phyloP scores from a whole-genome alignment of 768 basidiomycete species.

The Daedalea quercina region DNA sequence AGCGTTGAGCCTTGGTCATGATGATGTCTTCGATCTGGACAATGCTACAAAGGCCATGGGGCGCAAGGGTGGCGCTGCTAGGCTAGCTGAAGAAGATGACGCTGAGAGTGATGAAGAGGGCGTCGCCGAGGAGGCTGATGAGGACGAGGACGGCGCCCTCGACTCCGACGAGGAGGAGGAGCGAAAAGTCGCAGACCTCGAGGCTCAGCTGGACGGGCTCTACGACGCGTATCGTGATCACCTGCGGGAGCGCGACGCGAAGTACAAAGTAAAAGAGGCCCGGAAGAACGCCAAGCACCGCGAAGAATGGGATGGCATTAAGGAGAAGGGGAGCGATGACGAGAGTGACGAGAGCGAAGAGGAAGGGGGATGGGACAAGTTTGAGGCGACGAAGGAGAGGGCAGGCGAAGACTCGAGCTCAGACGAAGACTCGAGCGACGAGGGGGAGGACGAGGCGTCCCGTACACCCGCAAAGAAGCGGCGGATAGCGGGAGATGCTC shows the following conservation, averaged over 20 bases:
- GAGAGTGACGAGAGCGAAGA: conserved; percentile 36
- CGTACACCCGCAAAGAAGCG: conserved; percentile 30
- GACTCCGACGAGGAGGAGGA: conserved; percentile 70
- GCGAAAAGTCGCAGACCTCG: conserved; percentile 52
- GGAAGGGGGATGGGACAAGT: conserved; percentile 66
- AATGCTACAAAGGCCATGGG: conserved; percentile 43
- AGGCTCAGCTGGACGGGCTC: conserved; percentile 81
- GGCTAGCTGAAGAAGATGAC: conserved; percentile 37
- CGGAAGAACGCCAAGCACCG: conserved; percentile 65
- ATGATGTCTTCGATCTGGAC: conserved; percentile 84
- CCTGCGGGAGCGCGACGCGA: conserved; percentile 78
- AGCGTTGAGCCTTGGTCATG: conserved; percentile 65
- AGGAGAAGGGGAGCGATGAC: conserved; percentile 31
- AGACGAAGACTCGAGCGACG: conserved; percentile 44
- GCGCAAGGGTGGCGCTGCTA: conserved; percentile 31
- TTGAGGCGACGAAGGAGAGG: conserved; percentile 48
- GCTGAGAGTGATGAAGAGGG: conserved; percentile 30
- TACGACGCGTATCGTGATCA: conserved; percentile 84
- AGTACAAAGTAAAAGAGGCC: conserved; percentile 78
- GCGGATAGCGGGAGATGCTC: conserved; percentile 22
- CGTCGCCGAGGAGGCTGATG: conserved; percentile 34
- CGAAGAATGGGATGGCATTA: conserved; percentile 81
- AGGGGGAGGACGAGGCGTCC: conserved; percentile 20
- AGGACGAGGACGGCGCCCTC: conserved; percentile 22
- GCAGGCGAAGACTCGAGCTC: conserved; percentile 40